These are phyloP conservation scores for Apiotrichum domesticum DNA, from an alignment of 1,284 basidiomycete species.

Conservation along the genomic window DNA sequence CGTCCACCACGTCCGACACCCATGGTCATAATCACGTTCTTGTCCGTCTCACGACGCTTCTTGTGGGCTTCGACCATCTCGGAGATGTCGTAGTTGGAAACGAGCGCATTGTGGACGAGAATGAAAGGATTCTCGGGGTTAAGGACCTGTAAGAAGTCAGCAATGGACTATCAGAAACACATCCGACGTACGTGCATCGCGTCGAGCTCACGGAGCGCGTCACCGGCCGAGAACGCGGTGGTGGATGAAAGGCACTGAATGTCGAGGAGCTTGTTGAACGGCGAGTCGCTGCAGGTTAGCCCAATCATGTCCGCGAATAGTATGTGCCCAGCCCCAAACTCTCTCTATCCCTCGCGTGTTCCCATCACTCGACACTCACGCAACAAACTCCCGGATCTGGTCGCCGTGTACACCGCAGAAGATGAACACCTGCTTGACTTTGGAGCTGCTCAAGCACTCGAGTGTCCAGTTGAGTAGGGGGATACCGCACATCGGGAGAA, in stretches of 20 bases:
- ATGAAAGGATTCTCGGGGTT: conserved; percentile 75
- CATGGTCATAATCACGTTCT: conserved; percentile 94
- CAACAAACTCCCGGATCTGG: conserved; percentile 65
- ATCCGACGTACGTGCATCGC: conserved; percentile 53
- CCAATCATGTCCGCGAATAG: too few relatives aligned
- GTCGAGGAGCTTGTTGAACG: conserved; percentile 57
- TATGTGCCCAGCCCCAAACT: neutral
- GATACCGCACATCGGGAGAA: conserved; percentile 89
- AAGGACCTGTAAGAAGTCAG: conserved; percentile 59
- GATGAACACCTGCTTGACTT: conserved; percentile 92
- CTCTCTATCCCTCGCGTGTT: neutral
- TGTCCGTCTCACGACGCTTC: conserved; percentile 76
- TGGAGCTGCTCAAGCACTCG: conserved; percentile 82
- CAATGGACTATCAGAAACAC: neutral
- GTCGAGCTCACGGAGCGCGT: conserved; percentile 95
- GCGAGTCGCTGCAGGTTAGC: conserved; percentile 13
- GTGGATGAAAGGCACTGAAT: conserved; percentile 82
- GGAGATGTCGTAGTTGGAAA: conserved; percentile 87
- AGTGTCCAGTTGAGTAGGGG: conserved; percentile 94
- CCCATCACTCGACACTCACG: conserved; percentile 11
- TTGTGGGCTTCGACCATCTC: conserved; percentile 84
- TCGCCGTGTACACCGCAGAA: conserved; percentile 82
- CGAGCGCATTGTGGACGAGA: conserved; percentile 86
- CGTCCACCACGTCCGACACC: conserved; percentile 56
- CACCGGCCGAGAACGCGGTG: conserved; percentile 84